phyloP scores from a whole-genome alignment of 2,329 filamentous ascomycete genomes.

The Colletotrichum sp. region DNA sequence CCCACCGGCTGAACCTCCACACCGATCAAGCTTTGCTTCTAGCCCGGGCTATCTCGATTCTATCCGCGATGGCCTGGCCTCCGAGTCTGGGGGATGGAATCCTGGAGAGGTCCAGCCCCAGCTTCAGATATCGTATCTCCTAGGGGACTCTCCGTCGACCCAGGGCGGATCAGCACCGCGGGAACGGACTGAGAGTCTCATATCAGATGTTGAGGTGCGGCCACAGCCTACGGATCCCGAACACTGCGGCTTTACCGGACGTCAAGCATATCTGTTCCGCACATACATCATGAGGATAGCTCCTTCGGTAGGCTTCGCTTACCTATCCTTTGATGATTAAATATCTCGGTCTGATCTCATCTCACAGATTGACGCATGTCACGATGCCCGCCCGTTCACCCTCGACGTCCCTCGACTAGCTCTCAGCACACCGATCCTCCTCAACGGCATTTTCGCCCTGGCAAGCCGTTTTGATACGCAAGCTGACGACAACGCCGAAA shows the following conservation, averaged over 20 bases:
- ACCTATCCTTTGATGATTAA: not conserved
- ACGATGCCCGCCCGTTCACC: constrained; percentile 41
- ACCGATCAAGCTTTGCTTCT: not conserved
- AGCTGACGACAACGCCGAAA: constrained; percentile 26
- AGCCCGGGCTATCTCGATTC: not conserved
- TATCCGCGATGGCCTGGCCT: not conserved
- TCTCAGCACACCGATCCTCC: constrained; percentile 48
- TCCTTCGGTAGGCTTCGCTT: not conserved
- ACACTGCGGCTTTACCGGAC: constrained; percentile 1
- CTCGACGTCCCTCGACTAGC: constrained; percentile 52
- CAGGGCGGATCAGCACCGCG: not conserved
- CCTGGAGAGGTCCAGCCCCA: not conserved
- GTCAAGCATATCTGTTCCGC: constrained; percentile 11
- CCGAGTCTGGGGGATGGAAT: not conserved
- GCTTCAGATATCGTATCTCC: constrained; percentile 9
- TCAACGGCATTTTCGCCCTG: constrained; percentile 51
- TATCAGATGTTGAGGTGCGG: not conserved
- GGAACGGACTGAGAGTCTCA: not conserved
- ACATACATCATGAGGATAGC: constrained; percentile 15
- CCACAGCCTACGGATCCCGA: not conserved
- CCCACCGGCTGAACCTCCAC: not conserved
- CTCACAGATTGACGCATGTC: constrained; percentile 3
- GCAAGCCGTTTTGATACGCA: constrained; percentile 49
- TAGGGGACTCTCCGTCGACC: not conserved
- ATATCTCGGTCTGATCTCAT: not conserved